Conservation (phyloP, 345 rosid species). For the Eucalyptus tenuipes region DNA sequence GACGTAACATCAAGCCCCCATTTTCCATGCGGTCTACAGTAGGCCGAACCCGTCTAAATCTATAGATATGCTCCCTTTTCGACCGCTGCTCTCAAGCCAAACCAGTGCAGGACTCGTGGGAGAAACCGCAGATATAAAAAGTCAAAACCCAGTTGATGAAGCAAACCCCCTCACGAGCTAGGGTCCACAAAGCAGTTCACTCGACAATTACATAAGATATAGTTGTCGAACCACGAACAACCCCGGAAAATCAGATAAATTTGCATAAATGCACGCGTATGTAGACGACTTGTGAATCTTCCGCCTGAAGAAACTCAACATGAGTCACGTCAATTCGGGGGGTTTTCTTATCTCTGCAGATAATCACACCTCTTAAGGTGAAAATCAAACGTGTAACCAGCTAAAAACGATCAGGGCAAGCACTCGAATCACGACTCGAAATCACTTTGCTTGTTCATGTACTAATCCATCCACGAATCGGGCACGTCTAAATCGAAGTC, state of each 20-base stretch:
- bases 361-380: not conserved
- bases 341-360: not conserved
- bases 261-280: not conserved
- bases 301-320: not conserved
- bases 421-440: not conserved
- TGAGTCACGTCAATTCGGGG: not conserved
- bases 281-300: not conserved
- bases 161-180: not conserved
- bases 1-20: not conserved
- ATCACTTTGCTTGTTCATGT: not conserved
- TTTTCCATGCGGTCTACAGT: not conserved
- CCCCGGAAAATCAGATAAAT: not conserved
- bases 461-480: not conserved
- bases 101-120: not conserved
- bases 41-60: not conserved
- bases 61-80: not conserved
- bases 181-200: not conserved
- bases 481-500: not conserved
- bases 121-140: not conserved
- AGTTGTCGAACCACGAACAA: not conserved
- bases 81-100: not conserved
- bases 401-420: not conserved
- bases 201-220: not conserved
- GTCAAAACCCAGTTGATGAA: not conserved
- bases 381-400: not conserved